These are phyloP conservation scores for Penicillium sp. DNA, from an alignment of 2,329 filamentous ascomycete species.

Conservation along the genomic window DNA sequence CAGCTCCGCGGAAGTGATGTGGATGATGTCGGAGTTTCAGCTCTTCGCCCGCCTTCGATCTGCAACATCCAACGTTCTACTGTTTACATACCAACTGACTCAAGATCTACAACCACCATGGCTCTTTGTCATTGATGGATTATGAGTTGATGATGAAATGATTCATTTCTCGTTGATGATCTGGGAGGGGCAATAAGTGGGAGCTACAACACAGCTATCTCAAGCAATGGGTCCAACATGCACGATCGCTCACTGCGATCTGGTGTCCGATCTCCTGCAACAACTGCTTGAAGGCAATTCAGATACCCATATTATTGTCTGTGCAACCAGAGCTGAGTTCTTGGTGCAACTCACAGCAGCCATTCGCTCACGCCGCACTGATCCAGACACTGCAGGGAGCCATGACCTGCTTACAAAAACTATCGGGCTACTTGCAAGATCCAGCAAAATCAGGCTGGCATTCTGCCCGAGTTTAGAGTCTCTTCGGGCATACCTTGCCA, in stretches of 20 bases:
- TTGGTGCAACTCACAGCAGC: conserved; percentile 56
- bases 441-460: conserved; percentile 64
- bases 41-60: conserved; percentile 5
- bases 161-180: neutral
- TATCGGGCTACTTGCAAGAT: conserved; percentile 65
- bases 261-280: conserved; percentile 55
- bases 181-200: neutral
- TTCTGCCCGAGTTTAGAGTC: conserved; percentile 75
- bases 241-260: conserved; percentile 50
- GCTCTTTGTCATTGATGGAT: neutral
- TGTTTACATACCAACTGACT: neutral
- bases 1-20: conserved; percentile 13
- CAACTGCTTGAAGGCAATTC: conserved; percentile 58
- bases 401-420: conserved; percentile 59
- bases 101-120: neutral
- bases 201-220: neutral
- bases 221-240: conserved; percentile 18
- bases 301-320: conserved; percentile 67
- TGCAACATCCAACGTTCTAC: conserved; percentile 2
- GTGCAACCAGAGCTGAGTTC: conserved; percentile 64
- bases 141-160: neutral
- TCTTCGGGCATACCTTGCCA: conserved; percentile 71
- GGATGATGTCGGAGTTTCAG: conserved; percentile 3
- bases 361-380: conserved; percentile 32
- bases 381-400: conserved; percentile 7